Base-by-base conservation (phyloP, 257 asterid genomes). In the Thymus quinquecostatus region DNA sequence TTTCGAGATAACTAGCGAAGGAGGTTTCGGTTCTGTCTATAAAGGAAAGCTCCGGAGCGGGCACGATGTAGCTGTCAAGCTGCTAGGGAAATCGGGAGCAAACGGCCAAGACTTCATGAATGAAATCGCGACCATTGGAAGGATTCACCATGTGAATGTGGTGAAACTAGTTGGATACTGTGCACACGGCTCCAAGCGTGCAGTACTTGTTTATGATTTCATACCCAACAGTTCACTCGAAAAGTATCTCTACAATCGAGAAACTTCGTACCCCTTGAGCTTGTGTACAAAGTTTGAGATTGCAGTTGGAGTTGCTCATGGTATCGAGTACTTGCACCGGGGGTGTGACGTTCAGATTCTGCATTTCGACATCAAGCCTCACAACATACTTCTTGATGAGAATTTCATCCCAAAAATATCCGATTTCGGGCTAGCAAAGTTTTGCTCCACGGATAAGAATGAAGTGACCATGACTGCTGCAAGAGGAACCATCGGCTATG, bases 41-140 rank as follows among this genome's bases (percentile, higher is more conserved):
- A 78, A 75, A 71, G 85, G 80, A 40, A 77, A 56, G 55, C 74
- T 77, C 28, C 67, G 50, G 48, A 70, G 85, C 14, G 85, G 85
- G 6, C 34, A 8, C 27, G 53, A 77, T 47, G 76, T 66, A 4
- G 82, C 80, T 0, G 85, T 81, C 7, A 81, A 81, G 49, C 27
- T 81, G 11, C 60, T 81, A 1, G 10, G 14, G 1, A 71, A 71
- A 12, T 59, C 72, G 1, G 65, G 40, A n/a, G 33, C 60, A 7
- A 47, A 21, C 5, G 78, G 76, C 0, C 69, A 77, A 60, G 82
- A 81, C 34, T 77, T 81, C 56, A 77, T 77, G 34, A 80, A 74
- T 55, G 80, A 80, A 70, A 79, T 77, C 4, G 72, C 77, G n/a
- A 74, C 79, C 7, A 61, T 61, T 40, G 51, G 51, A 61, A 61